Evolutionary conservation across 345 rosid genomes (phyloP).

Genomic region (Carallia brachiata): DNA sequence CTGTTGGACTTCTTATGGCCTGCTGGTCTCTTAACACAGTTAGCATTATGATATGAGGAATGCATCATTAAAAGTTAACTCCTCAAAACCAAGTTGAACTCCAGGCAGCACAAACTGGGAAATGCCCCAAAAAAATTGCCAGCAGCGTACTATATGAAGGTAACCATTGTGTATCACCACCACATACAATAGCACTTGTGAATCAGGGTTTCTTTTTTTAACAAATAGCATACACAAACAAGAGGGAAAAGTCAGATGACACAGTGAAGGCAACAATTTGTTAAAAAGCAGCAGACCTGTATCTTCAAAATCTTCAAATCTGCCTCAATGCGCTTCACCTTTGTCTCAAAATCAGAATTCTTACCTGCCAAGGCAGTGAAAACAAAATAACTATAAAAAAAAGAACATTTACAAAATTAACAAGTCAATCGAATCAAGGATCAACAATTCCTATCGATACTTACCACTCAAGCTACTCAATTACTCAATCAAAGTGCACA

Average conservation of each 20-base stretch:
- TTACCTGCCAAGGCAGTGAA: slow-evolving; percentile 29
- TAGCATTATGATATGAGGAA: not conserved
- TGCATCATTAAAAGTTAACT: not conserved
- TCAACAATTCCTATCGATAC: too few relatives aligned
- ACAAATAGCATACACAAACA: not conserved
- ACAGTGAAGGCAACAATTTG: not conserved
- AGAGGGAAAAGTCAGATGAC: not conserved
- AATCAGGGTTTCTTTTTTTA: not conserved
- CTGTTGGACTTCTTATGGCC: too few relatives aligned
- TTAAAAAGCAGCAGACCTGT: slow-evolving; percentile 50
- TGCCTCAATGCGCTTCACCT: slow-evolving; percentile 73
- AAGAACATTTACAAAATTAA: not conserved
- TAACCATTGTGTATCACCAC: not conserved
- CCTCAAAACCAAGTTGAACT: too few relatives aligned
- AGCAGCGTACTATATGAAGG: not conserved
- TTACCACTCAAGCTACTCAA: too few relatives aligned
- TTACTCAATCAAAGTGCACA: too few relatives aligned
- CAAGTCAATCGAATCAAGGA: not conserved
- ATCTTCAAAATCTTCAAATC: slow-evolving; percentile 80
- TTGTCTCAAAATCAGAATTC: slow-evolving; percentile 45
- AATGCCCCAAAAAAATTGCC: not conserved
- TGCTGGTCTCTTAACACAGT: not conserved
- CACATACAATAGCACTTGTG: not conserved
- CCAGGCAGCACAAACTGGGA: too few relatives aligned
- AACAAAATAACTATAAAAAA: too few relatives aligned